Percentiles rank a stretch among this genome's conserved stretches.
Conservation (phyloP, 2,329 filamentous ascomycete genomes). For the Daldinia sp. region DNA sequence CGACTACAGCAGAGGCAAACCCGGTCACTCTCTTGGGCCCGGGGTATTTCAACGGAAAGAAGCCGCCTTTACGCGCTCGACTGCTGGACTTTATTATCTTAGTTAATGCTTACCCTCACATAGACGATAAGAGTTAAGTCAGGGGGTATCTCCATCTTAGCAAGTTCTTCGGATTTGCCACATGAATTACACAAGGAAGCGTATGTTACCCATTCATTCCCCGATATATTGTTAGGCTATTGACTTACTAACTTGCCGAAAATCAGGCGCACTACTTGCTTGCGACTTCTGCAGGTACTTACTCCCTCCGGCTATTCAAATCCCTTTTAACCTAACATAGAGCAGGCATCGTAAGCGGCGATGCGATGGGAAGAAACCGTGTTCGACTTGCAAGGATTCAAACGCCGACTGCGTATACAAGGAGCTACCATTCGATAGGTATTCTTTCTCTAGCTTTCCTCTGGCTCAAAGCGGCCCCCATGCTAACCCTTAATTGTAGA, state of each 20-base stretch:
- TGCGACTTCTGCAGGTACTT: conserved; percentile 56
- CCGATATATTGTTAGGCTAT: conserved; percentile 21
- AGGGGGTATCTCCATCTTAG: conserved; percentile 31
- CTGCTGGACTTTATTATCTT: conserved; percentile 28
- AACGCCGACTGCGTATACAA: conserved; percentile 57
- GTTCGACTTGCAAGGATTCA: conserved; percentile 55
- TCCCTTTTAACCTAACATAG: conserved; percentile 34
- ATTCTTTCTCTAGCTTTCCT: conserved; percentile 7
- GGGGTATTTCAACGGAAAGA: conserved; percentile 40
- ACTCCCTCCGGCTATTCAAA: conserved; percentile 10
- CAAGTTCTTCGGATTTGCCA: conserved; percentile 34
- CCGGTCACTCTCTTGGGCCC: conserved; percentile 22
- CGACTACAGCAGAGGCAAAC: conserved; percentile 25
- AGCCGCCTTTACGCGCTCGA: conserved; percentile 41
- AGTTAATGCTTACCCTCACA: conserved; percentile 37
- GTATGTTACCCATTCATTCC: conserved; percentile 43
- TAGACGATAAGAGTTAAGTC: conserved; percentile 33
- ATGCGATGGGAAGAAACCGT: conserved; percentile 56
- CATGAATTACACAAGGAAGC: conserved; percentile 56
- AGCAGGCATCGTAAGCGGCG: conserved; percentile 54
- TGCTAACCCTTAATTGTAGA: conserved; percentile 41
- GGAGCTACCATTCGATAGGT: conserved; percentile 54
- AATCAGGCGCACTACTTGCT: conserved; percentile 55
- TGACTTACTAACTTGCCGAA: conserved; percentile 35
- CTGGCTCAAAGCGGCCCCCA: conserved; percentile 8